These are phyloP conservation scores for Monosporozyma unispora DNA, from an alignment of 805 yeast genomes.

Conservation along the genomic window DNA sequence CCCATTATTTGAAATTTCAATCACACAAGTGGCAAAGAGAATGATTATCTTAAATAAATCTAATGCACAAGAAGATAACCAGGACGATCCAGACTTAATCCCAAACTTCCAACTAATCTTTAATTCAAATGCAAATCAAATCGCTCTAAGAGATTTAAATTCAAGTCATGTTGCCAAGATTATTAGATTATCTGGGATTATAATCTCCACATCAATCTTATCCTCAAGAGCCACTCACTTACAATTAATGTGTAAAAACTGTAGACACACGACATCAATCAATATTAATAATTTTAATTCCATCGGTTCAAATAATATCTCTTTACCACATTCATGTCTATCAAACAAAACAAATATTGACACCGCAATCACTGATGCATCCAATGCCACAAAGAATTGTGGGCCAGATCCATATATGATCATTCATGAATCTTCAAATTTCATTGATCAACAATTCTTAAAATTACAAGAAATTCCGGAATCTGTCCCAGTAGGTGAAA, in stretches of 20 bases:
- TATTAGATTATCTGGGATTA: conserved; percentile 85
- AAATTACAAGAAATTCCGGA: conserved; percentile 97
- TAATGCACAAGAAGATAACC: conserved; percentile 2
- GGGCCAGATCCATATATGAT: conserved; percentile 89
- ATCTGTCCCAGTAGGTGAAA: conserved; percentile 97
- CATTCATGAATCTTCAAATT: conserved; percentile 87
- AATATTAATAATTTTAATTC: conserved; percentile 31
- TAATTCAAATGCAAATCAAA: conserved; percentile 59
- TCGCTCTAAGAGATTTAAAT: conserved; percentile 72
- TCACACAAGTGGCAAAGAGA: conserved; percentile 76
- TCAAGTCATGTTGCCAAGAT: conserved; percentile 84
- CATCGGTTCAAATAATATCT: conserved; percentile 23
- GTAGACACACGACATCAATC: conserved; percentile 70
- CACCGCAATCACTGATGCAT: conserved; percentile 2
- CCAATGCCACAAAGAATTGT: conserved; percentile 37
- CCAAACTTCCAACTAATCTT: conserved; percentile 81
- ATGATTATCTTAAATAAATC: conserved; percentile 37
- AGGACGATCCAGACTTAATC: conserved; percentile 23
- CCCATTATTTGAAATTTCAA: conserved; percentile 75
- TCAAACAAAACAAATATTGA: conserved; percentile 16
- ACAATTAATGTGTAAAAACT: conserved; percentile 77
- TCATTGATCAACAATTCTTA: conserved; percentile 88
- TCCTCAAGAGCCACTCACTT: conserved; percentile 79
- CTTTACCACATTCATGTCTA: conserved; percentile 28
- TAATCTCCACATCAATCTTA: conserved; percentile 83